These are phyloP conservation scores for Mucor saturninus DNA, from an alignment of 371 early-diverging fungal genomes.

Conservation along the genomic window DNA sequence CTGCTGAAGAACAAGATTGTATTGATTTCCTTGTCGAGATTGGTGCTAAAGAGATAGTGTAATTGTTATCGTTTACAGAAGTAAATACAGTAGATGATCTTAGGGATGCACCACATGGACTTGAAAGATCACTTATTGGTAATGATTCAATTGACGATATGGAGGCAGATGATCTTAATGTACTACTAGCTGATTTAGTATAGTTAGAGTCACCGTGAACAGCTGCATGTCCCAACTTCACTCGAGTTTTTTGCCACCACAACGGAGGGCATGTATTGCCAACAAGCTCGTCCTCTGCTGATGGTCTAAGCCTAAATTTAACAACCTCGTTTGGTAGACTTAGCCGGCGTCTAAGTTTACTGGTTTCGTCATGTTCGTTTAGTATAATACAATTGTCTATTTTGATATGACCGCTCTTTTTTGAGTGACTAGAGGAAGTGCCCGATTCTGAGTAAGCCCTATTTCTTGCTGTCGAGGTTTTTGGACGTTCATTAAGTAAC, in stretches of 20 bases:
- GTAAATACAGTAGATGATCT: not conserved
- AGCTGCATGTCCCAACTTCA: constrained; percentile 21
- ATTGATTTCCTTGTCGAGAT: no score
- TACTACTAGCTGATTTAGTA: not conserved
- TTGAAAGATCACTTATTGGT: not conserved
- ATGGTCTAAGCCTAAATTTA: constrained; percentile 18
- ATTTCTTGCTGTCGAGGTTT: not conserved
- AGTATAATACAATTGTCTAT: not conserved
- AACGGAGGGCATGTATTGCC: constrained; percentile 37
- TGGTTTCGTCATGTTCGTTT: not conserved
- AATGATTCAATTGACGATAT: not conserved
- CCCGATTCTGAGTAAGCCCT: not conserved
- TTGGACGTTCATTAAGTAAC: not conserved
- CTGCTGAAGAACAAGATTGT: not conserved
- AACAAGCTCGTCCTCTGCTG: constrained; percentile 23
- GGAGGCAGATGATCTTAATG: not conserved
- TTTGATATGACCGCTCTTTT: not conserved
- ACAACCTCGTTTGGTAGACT: constrained; percentile 3
- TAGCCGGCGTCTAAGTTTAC: not conserved
- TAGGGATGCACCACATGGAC: not conserved
- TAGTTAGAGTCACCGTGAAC: constrained; percentile 19
- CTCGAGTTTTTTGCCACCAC: constrained; percentile 39
- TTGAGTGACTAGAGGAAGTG: not conserved
- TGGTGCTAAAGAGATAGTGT: no score
- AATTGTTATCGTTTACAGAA: not conserved